Conservation (phyloP, 495 filamentous ascomycete genomes). For the Elasticomyces elasticus region DNA sequence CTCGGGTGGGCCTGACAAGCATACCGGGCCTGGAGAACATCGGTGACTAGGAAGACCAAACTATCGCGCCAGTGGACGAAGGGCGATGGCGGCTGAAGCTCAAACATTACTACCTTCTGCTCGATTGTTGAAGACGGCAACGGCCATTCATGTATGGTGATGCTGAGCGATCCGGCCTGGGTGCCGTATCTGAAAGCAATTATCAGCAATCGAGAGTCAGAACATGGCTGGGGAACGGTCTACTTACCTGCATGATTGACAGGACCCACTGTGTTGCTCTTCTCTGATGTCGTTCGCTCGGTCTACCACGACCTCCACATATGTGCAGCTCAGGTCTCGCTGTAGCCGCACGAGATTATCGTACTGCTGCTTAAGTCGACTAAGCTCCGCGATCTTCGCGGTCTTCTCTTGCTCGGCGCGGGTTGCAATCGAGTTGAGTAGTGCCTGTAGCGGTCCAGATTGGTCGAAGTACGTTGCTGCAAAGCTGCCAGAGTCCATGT, state of each 20-base stretch:
- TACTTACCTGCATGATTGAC: conserved; percentile 32
- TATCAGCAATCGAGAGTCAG: too few species aligned
- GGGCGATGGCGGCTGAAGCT: conserved; percentile 39
- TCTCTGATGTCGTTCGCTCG: neutral
- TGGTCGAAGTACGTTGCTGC: conserved; percentile 44
- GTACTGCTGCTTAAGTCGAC: conserved; percentile 29
- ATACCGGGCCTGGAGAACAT: neutral
- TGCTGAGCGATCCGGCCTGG: conserved; percentile 33
- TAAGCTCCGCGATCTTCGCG: conserved; percentile 40
- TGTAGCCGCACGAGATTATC: conserved; percentile 24
- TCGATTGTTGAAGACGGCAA: conserved; percentile 34
- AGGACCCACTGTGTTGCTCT: conserved; percentile 23
- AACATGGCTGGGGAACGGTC: too few species aligned
- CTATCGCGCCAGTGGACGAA: conserved; percentile 47
- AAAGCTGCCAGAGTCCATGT: conserved; percentile 36
- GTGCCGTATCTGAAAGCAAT: conserved; percentile 13
- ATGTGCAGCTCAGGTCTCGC: conserved; percentile 27
- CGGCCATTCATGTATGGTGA: conserved; percentile 54
- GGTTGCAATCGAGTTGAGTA: conserved; percentile 34
- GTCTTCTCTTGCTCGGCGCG: conserved; percentile 27
- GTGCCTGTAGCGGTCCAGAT: conserved; percentile 36
- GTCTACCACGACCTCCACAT: conserved; percentile 13
- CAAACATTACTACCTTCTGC: conserved; percentile 47
- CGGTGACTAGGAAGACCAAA: conserved; percentile 35
- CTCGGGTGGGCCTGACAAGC: neutral